Evolutionary conservation across 164 flowering plant genomes (phyloP), one percentile per base, ranked within the genome.

Genomic region (Stephania cephalantha): DNA sequence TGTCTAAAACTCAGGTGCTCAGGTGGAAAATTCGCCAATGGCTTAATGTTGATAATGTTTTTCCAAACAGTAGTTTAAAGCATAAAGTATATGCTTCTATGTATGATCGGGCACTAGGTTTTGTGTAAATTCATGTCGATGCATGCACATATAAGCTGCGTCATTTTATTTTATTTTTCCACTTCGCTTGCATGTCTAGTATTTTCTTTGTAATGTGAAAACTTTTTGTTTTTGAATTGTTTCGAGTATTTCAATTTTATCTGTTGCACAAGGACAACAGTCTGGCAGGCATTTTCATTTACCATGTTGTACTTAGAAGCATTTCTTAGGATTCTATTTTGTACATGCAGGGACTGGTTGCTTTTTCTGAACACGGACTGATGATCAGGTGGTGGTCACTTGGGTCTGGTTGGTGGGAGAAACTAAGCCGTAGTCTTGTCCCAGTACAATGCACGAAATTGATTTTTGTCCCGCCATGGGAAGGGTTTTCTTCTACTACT

Each of bases 361-460:
- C 99, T 75, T 95, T 95, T 76, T 93, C 98, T 66, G 99, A 93
- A 84, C 87, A 90, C 83, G 99, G 98, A 10, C 80, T 93, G 85
- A 91, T 92, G 93, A 91, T 93, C 77, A 88, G 99, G 83, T 95
- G 99, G 99, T 95, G 99, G 97, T 95, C 99, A 52, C 68, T 95
- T 76, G 98, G 94, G 86, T 88, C 95, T 77, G 94, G 81, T 29
- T 93, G 98, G 98, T 95, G 98, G 98, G 99, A 95, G 84, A 95
- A 91, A 81, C 90, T 95, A 72, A 91, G 90, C 80, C 84, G 97
- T 68, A 95, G 80, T 77, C 77, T 86, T 22, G 87, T 81, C 77
- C 97, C 98, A 78, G 90, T 91, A 7, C 97, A 93, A 63, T 95
- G 95, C 85, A 95, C 97, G 74, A 93, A 95, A 82, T 78, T 95